Evolutionary conservation across 805 yeast species (phyloP), one percentile per base, ranked within the genome.

Genomic region (Blastobotrys peoriensis): DNA sequence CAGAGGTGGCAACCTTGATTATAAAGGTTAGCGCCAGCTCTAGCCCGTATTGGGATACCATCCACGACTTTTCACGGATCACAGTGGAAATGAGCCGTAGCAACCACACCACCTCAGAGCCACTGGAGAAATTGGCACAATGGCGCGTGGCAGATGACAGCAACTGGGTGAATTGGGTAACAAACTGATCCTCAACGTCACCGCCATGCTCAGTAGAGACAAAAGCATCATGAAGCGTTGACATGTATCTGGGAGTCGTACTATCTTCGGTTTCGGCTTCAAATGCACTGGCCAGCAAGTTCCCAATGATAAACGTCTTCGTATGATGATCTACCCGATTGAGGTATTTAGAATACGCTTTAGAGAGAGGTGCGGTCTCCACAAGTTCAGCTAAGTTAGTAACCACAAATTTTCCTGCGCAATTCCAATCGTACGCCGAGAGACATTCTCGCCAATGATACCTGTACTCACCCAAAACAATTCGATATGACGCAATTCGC

Each of bases 31-130:
- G 52, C 0, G 76, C 58, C 27, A 73, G 55, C 59, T 86, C 96
- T 16, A 81, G 63, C 0, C 77, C 60, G 56, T 81, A 83, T 59
- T 86, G 96, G 3, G 76, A 67, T 40, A 86, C 69, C 1, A 75
- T 51, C 82, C 85, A 78, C 0, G 74, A 53, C 43, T 74, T 71
- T 4, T 75, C 75, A 6, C 74, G 62, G 15, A 83, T 60, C 5
- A 75, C 43, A 3, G 38, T 35, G 10, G 30, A 25, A 8, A 25
- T 25, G 10, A 25, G 8, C 10, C 30, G 30, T 13, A 25, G 13
- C 10, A 25, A 13, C 30, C 30, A 25, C 8, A 25, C 13, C 8
- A 25, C 13, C 30, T 25, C 30, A 25, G 30, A 8, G 30, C 30
- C 30, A 25, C 13, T 8, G 30, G 8, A 8, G 10, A 25, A 25